Base-by-base conservation (phyloP, 106 monocot genomes). In the Dioscorea alata region DNA sequence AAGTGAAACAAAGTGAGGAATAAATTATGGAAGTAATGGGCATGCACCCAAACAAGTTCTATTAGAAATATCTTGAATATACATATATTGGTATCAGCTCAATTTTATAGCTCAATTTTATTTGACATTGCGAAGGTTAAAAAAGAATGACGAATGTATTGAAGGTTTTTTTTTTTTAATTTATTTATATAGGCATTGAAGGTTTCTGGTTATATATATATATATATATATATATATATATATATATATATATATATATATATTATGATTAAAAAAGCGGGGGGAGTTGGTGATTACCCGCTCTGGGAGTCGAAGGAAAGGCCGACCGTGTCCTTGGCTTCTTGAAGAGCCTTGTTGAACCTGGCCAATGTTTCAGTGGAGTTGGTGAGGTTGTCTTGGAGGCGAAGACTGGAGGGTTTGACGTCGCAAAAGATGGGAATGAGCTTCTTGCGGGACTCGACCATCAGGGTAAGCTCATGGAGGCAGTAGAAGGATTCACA, bases 401-500 rank as follows among this genome's bases (percentile, higher is more conserved):
- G 18, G 2, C 61, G 50, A 24, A 86, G 73, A 12, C 78, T 52
- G 0, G 82, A 78, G 4, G 85, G 85, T 60, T 75, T 79, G 59
- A 86, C 50, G 69, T 86, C 78, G 66, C 50, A 86, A 63, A 86
- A 86, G 59, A 86, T 72, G 7, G 85, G 85, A 60, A 86, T 82
- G 25, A 86, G 32, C 68, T 75, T 82, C 78, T 86, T 82, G 3
- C 66, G 25, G n/a, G 57, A 8, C 75, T 79, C 85, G 4, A 86
- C 75, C 75, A 86, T 2, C 56, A 75, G 53, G 19, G 82, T 74
- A 13, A 86, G 75, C 78, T 86, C 85, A 18, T 79, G 82, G 53
- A 86, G 78, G 69, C 85, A 86, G 64, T 75, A 86, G 69, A 34
- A 53, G 32, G 85, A 86, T 21, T 86, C 85, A 66, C 78, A 86